These are phyloP conservation scores for Apiospora koreana DNA, from an alignment of 2,329 filamentous ascomycete species.

Conservation along the genomic window DNA sequence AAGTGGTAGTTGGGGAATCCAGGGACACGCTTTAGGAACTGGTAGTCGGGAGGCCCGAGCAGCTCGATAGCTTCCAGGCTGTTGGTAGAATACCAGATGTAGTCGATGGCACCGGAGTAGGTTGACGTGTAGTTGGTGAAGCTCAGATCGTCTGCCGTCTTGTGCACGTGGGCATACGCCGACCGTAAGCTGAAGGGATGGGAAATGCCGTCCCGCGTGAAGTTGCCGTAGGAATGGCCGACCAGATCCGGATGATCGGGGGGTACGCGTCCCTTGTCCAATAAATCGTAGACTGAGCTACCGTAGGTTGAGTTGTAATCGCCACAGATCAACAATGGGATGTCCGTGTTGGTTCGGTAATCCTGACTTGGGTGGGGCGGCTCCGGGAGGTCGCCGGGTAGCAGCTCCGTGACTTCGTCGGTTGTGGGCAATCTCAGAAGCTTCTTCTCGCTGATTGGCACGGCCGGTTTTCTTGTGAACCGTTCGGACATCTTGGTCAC, in stretches of 20 bases:
- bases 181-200: constrained; percentile 95
- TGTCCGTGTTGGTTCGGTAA: constrained; percentile 82
- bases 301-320: constrained; percentile 92
- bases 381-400: constrained; percentile 58
- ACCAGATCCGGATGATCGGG: constrained; percentile 80
- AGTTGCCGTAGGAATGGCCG: constrained; percentile 85
- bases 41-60: constrained; percentile 81
- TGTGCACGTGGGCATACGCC: constrained; percentile 79
- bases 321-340: constrained; percentile 88
- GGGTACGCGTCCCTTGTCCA: constrained; percentile 76
- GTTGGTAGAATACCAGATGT: constrained; percentile 97
- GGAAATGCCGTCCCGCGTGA: constrained; percentile 87
- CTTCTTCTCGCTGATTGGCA: constrained; percentile 74
- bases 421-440: constrained; percentile 48
- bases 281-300: constrained; percentile 88
- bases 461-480: constrained; percentile 75
- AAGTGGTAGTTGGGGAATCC: constrained; percentile 95
- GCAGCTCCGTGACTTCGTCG: constrained; percentile 46
- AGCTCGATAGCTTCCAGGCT: constrained; percentile 80
- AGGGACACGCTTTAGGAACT: constrained; percentile 83
- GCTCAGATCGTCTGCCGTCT: constrained; percentile 79
- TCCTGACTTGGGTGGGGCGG: constrained; percentile 76
- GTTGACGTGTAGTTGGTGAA: constrained; percentile 97
- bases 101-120: constrained; percentile 93
- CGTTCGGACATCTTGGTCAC: constrained; percentile 83